phyloP scores from a whole-genome alignment of 2,329 filamentous ascomycete genomes.

The Esteya vermicola region DNA sequence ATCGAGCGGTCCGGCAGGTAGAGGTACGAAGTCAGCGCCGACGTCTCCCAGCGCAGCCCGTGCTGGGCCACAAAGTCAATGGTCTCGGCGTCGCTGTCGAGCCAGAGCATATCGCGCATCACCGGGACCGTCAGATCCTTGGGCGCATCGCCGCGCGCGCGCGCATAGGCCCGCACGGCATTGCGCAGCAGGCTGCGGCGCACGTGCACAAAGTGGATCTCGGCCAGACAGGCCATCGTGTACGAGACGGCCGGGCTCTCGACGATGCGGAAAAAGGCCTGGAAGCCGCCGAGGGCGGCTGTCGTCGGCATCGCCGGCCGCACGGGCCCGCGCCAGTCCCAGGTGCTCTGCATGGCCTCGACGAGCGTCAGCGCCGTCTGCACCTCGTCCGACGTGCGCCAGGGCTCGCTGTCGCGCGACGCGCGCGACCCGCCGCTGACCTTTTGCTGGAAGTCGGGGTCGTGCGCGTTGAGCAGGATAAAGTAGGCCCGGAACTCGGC shows the following conservation, averaged over 20 bases:
- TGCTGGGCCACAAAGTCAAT: slow-evolving; percentile 49
- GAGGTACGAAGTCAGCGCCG: slow-evolving; percentile 21
- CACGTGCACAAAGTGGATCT: slow-evolving; percentile 50
- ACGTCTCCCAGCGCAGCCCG: slow-evolving; percentile 30
- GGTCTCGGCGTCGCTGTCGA: slow-evolving; percentile 54
- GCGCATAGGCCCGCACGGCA: slow-evolving; percentile 38
- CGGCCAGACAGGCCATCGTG: slow-evolving; percentile 55
- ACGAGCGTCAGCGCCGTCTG: slow-evolving; percentile 47
- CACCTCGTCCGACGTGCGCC: slow-evolving; percentile 41
- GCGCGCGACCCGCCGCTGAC: slow-evolving; percentile 37
- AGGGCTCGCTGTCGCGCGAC: slow-evolving; percentile 15
- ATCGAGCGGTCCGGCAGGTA: slow-evolving; percentile 29
- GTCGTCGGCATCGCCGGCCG: slow-evolving; percentile 32
- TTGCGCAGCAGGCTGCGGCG: slow-evolving; percentile 43
- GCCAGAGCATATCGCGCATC: slow-evolving; percentile 45
- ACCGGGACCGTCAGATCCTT: slow-evolving; percentile 44
- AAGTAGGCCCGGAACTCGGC: slow-evolving; percentile 53
- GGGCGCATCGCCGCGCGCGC: slow-evolving; percentile 40
- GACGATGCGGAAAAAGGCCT: slow-evolving; percentile 46
- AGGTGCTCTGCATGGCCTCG: slow-evolving; percentile 44
- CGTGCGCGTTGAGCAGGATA: slow-evolving; percentile 45
- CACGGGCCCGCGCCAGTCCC: slow-evolving; percentile 42
- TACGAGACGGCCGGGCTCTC: slow-evolving; percentile 44
- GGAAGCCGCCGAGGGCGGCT: slow-evolving; percentile 32
- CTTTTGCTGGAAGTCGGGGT: slow-evolving; percentile 42